Conservation (phyloP, 2,329 filamentous ascomycete genomes). For the Anthostomella pinea region DNA sequence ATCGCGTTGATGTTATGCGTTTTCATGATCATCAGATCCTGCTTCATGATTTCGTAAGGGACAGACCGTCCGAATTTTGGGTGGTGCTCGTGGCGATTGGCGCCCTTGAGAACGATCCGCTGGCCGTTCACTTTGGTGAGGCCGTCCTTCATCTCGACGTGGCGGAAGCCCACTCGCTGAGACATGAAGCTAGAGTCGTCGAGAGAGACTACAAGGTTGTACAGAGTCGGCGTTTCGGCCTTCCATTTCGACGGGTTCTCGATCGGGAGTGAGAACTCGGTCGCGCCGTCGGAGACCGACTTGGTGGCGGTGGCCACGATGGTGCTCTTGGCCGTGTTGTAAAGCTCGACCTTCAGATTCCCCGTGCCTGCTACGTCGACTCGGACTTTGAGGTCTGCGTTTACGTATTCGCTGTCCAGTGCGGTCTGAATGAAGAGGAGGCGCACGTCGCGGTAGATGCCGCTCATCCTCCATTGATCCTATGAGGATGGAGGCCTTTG, state of each 20-base stretch:
- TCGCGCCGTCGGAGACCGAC: conserved; percentile 33
- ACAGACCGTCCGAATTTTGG: conserved; percentile 53
- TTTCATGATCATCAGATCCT: conserved; percentile 60
- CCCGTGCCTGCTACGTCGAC: conserved; percentile 51
- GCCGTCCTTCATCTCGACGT: conserved; percentile 56
- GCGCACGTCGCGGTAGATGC: conserved; percentile 53
- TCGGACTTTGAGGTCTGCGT: conserved; percentile 46
- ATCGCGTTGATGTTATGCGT: conserved; percentile 62
- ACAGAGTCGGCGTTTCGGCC: conserved; percentile 58
- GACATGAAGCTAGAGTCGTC: conserved; percentile 33
- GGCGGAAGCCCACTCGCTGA: conserved; percentile 57
- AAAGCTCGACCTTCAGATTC: conserved; percentile 56
- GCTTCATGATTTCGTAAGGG: conserved; percentile 51
- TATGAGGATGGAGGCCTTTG: conserved; percentile 21
- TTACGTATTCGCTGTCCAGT: conserved; percentile 49
- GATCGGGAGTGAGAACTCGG: conserved; percentile 32
- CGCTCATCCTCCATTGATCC: conserved; percentile 60
- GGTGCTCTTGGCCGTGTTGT: conserved; percentile 52
- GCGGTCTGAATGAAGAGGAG: conserved; percentile 53
- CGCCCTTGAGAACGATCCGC: conserved; percentile 55
- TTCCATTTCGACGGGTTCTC: conserved; percentile 56
- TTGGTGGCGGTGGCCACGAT: conserved; percentile 56
- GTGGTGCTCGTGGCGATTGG: conserved; percentile 63
- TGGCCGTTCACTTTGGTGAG: conserved; percentile 57
- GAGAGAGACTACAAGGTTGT: conserved; percentile 38